Evolutionary conservation across 306 rosid species (phyloP).

Genomic region (Castanea mollissima): DNA sequence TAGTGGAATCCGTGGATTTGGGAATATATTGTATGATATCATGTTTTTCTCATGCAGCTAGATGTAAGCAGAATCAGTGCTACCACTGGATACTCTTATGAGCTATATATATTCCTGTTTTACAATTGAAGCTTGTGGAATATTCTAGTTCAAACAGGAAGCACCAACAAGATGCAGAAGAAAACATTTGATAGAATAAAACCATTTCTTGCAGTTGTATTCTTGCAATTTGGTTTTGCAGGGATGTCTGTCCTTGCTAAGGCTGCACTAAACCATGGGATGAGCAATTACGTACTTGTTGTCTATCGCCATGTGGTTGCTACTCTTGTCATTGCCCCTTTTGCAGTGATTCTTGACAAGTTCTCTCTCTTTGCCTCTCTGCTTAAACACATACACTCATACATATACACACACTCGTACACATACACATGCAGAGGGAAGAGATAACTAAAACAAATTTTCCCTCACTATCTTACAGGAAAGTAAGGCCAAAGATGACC

Average conservation of each 20-base stretch:
- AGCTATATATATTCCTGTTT: background rate
- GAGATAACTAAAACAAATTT: background rate
- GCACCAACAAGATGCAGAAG: slow-evolving; percentile 30
- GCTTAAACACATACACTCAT: background rate
- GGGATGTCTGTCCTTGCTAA: slow-evolving; percentile 77
- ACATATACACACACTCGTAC: background rate
- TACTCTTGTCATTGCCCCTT: slow-evolving; percentile 62
- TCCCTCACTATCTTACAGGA: slow-evolving; percentile 40
- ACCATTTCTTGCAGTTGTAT: slow-evolving; percentile 68
- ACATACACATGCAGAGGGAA: background rate
- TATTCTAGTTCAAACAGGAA: background rate
- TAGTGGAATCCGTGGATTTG: slow-evolving; percentile 16
- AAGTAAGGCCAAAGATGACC: slow-evolving; percentile 86
- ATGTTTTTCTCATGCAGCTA: background rate
- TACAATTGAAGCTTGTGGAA: slow-evolving; percentile 21
- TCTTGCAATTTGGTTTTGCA: slow-evolving; percentile 75
- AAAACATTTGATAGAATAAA: slow-evolving; percentile 36
- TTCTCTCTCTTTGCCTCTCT: slow-evolving; percentile 12
- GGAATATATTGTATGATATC: background rate
- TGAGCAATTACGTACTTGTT: slow-evolving; percentile 85
- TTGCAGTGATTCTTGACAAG: slow-evolving; percentile 73
- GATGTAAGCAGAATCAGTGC: slow-evolving; percentile 17
- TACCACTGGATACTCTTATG: background rate
- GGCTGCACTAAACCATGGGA: slow-evolving; percentile 84
- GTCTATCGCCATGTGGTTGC: slow-evolving; percentile 89